Evolutionary conservation across 1,284 basidiomycete species (phyloP).

Genomic region (Schizophyllum amplum): DNA sequence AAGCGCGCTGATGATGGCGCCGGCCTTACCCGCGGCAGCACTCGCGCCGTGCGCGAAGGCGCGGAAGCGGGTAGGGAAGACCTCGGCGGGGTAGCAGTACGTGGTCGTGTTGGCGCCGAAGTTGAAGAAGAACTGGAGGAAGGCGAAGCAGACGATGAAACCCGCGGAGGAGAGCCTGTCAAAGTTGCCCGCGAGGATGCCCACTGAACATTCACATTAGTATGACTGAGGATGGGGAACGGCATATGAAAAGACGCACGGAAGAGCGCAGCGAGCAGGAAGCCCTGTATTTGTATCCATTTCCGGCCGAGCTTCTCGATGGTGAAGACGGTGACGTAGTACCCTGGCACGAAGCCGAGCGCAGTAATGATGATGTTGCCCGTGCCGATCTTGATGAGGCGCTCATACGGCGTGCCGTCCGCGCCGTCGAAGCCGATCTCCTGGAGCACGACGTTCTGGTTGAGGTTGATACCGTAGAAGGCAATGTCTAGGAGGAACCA

Average conservation of each 20-base stretch:
- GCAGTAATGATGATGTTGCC: conserved; percentile 67
- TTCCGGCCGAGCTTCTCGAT: conserved; percentile 71
- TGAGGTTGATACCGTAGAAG: conserved; percentile 76
- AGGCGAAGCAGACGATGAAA: conserved; percentile 69
- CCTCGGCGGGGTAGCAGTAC: conserved; percentile 68
- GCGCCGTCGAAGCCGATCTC: conserved; percentile 58
- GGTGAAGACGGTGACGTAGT: conserved; percentile 60
- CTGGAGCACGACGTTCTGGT: conserved; percentile 66
- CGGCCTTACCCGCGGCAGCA: conserved; percentile 71
- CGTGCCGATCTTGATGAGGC: conserved; percentile 54
- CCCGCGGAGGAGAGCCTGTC: conserved; percentile 47
- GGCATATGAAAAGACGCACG: conserved; percentile 34
- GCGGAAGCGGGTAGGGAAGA: conserved; percentile 79
- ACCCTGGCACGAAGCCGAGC: conserved; percentile 72
- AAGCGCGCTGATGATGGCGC: conserved; percentile 78
- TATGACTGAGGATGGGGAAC: background rate
- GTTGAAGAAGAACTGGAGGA: conserved; percentile 69
- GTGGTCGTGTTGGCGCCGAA: conserved; percentile 84
- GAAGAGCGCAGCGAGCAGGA: conserved; percentile 63
- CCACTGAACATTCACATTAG: conserved; percentile 36
- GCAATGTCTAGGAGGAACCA: conserved; percentile 37
- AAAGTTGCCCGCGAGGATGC: conserved; percentile 61
- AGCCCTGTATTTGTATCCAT: conserved; percentile 73
- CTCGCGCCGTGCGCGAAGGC: conserved; percentile 78
- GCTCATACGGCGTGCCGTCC: conserved; percentile 49